Percentiles rank a stretch among this genome's conserved stretches.
Evolutionary conservation across 2,329 filamentous ascomycete species (phyloP).

Genomic region (Colletotrichum sp.): DNA sequence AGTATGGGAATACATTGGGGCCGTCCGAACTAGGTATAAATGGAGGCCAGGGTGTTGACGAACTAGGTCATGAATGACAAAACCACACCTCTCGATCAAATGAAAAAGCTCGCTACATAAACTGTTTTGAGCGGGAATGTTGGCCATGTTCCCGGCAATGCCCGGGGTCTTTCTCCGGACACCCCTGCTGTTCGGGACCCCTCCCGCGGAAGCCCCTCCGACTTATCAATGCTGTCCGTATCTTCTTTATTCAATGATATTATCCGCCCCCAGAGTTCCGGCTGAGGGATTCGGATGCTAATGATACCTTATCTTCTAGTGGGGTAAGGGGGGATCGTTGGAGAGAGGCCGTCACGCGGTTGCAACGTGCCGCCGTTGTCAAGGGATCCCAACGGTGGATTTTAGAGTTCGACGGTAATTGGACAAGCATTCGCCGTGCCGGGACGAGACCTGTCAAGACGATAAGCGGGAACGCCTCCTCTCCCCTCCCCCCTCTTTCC

Average conservation of each 20-base stretch:
- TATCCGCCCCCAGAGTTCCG: not conserved
- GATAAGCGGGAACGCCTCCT: slow-evolving; percentile 10
- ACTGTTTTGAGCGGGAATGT: no score
- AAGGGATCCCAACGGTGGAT: not conserved
- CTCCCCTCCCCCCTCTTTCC: not conserved
- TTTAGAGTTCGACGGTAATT: not conserved
- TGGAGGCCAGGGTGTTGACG: not conserved
- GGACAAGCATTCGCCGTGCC: slow-evolving; percentile 16
- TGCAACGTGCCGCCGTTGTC: not conserved
- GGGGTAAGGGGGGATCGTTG: not conserved
- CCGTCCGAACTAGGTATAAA: not conserved
- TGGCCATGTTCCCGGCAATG: slow-evolving; percentile 1
- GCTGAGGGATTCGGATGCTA: not conserved
- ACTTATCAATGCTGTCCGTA: slow-evolving; percentile 9
- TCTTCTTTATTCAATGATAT: not conserved
- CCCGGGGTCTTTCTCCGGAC: not conserved
- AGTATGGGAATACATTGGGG: not conserved
- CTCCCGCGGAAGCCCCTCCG: slow-evolving; percentile 7
- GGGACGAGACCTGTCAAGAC: slow-evolving; percentile 16
- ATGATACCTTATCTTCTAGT: slow-evolving; percentile 7
- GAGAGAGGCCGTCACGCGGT: not conserved
- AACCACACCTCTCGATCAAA: no score
- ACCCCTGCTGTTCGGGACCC: not conserved
- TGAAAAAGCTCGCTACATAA: no score
- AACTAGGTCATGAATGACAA: not conserved